phyloP scores from a whole-genome alignment of 805 yeast genomes.

The Candida insectorum region DNA sequence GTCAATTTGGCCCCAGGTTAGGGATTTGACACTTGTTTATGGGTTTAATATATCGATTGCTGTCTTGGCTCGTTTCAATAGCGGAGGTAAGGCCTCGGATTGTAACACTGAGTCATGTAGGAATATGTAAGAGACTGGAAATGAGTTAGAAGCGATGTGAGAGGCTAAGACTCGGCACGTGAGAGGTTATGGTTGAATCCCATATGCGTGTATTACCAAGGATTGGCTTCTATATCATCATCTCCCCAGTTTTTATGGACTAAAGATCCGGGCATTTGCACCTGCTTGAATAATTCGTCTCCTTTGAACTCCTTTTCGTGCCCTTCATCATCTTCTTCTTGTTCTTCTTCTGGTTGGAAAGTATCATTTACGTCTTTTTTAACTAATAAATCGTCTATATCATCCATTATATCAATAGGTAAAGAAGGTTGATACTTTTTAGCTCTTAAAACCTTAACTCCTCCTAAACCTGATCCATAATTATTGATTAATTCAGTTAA shows the following conservation, averaged over 20 bases:
- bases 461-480: slow-evolving; percentile 77
- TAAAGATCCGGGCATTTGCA: slow-evolving; percentile 46
- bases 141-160: no score
- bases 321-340: slow-evolving; percentile 23
- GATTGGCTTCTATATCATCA: slow-evolving; percentile 50
- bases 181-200: no score
- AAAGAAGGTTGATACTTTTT: slow-evolving; percentile 65
- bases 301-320: slow-evolving; percentile 31
- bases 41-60: no score
- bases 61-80: no score
- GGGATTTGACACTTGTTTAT: no score
- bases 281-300: slow-evolving; percentile 47
- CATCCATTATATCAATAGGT: slow-evolving; percentile 68
- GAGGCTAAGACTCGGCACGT: no score
- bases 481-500: slow-evolving; percentile 63
- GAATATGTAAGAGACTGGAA: no score
- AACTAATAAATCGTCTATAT: slow-evolving; percentile 55
- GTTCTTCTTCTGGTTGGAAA: slow-evolving; percentile 16
- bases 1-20: no score
- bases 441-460: slow-evolving; percentile 51
- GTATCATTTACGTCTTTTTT: slow-evolving; percentile 29
- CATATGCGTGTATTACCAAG: no score
- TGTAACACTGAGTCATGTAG: no score
- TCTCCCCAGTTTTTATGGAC: slow-evolving; percentile 49
- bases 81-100: no score